These are phyloP conservation scores for Deinandra increscens DNA, from an alignment of 129 eudicot genomes.

Conservation along the genomic window DNA sequence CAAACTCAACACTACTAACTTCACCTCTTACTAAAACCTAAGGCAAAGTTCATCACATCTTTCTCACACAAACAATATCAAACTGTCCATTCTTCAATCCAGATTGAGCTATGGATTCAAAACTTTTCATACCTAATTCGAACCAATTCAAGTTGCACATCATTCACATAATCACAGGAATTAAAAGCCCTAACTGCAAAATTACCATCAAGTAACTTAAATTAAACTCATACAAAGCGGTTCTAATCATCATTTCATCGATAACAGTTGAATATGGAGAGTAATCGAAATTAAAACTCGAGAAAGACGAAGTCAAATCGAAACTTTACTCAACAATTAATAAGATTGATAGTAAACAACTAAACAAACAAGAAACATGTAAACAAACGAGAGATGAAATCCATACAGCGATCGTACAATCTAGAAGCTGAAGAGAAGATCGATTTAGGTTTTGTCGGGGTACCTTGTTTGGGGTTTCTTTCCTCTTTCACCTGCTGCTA, in stretches of 20 bases:
- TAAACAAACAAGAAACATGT: background rate
- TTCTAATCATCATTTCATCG: background rate
- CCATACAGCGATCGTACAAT: background rate
- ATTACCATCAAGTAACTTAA: background rate
- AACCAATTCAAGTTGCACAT: background rate
- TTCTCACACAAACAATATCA: background rate
- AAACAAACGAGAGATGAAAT: background rate
- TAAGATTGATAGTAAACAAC: background rate
- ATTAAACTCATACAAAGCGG: background rate
- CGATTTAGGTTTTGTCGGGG: background rate
- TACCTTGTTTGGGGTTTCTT: background rate
- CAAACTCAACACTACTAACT: constrained; percentile 14
- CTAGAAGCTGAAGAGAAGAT: background rate
- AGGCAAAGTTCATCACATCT: background rate
- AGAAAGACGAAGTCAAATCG: background rate
- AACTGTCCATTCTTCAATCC: background rate
- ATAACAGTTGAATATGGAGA: background rate
- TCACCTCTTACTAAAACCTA: background rate
- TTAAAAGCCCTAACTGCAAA: background rate
- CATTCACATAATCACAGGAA: background rate
- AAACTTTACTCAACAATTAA: background rate
- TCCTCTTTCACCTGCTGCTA: background rate
- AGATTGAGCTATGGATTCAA: background rate
- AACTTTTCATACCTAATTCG: background rate
- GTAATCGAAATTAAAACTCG: background rate